Conservation (phyloP, 2,329 filamentous ascomycete species). For the Zymoseptoria brevis region DNA sequence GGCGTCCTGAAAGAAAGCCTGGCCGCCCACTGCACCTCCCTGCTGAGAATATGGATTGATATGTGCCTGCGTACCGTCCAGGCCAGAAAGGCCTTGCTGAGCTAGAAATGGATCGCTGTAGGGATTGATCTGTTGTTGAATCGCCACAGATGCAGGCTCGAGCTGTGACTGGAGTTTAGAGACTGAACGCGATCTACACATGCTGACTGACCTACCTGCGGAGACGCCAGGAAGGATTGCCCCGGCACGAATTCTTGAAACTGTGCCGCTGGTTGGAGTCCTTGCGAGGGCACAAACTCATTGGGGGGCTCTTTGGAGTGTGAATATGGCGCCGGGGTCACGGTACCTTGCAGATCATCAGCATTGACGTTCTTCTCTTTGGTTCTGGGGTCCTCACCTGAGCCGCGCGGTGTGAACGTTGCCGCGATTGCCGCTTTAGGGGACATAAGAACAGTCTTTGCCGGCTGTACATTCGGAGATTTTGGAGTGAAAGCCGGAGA, state of each 20-base stretch:
- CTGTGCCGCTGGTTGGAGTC: constrained; percentile 37
- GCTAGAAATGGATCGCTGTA: constrained; percentile 40
- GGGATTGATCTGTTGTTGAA: constrained; percentile 26
- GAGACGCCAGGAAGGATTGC: constrained; percentile 47
- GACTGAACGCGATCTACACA: background rate
- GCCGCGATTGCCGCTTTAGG: constrained; percentile 85
- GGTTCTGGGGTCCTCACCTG: constrained; percentile 20
- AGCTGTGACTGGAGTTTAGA: background rate
- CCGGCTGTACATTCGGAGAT: constrained; percentile 40
- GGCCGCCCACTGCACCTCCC: constrained; percentile 50
- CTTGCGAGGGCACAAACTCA: constrained; percentile 32
- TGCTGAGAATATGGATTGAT: constrained; percentile 70
- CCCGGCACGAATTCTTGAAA: constrained; percentile 47
- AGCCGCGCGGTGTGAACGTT: constrained; percentile 65
- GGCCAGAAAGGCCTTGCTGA: constrained; percentile 18
- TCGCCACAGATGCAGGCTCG: constrained; percentile 13
- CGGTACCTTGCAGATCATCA: constrained; percentile 28
- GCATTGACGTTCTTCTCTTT: background rate
- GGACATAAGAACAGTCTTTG: constrained; percentile 71
- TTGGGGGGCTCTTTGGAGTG: constrained; percentile 40
- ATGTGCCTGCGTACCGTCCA: constrained; percentile 32
- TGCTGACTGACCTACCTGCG: constrained; percentile 23
- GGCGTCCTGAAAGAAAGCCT: constrained; percentile 58
- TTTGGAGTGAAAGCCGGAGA: constrained; percentile 71
- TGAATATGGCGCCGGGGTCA: constrained; percentile 32